Evolutionary conservation across 106 monocot genomes (phyloP).

Genomic region (Chionographis japonica): DNA sequence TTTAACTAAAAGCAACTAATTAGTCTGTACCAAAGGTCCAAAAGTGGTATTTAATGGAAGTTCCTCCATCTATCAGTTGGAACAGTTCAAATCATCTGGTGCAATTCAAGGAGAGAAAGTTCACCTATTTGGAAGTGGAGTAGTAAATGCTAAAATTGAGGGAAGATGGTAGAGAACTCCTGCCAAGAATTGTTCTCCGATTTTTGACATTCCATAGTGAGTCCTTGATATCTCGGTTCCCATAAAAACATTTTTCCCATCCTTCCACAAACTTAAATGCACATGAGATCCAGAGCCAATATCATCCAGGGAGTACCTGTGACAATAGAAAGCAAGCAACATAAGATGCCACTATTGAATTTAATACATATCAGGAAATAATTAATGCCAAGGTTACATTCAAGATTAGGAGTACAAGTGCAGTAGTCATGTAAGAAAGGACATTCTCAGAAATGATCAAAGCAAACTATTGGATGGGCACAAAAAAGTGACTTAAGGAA

Average conservation of each 20-base stretch:
- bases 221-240: conserved; percentile 54
- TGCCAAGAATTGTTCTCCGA: conserved; percentile 91
- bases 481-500: no score
- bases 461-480: no score
- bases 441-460: no score
- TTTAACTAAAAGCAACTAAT: neutral
- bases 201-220: conserved; percentile 79
- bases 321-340: neutral
- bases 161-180: conserved; percentile 95
- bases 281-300: conserved; percentile 92
- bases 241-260: conserved; percentile 81
- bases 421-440: no score
- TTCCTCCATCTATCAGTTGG: no score
- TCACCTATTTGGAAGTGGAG: conserved; percentile 95
- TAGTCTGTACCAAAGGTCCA: neutral
- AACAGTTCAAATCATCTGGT: neutral
- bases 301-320: conserved; percentile 59
- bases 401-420: no score
- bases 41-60: no score
- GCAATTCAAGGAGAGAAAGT: neutral
- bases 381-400: neutral
- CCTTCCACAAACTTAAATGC: conserved; percentile 88
- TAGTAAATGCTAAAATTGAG: conserved; percentile 78
- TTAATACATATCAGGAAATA: neutral
- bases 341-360: neutral